Evolutionary conservation across 2,329 filamentous ascomycete species (phyloP).

Genomic region (Colletotrichum limetticola): DNA sequence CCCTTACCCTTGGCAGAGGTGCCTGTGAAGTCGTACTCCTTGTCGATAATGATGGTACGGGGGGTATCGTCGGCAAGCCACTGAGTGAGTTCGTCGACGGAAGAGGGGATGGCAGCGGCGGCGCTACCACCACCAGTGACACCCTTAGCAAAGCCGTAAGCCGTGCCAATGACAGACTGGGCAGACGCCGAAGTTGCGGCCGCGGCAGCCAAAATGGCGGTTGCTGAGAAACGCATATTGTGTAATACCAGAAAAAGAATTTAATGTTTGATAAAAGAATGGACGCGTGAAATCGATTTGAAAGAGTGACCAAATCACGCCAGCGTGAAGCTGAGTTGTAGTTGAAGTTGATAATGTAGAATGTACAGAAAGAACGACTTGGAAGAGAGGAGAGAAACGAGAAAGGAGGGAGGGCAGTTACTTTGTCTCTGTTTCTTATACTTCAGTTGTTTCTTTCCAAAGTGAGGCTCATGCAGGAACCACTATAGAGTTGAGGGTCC

Average conservation of each 20-base stretch:
- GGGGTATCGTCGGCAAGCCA: constrained; percentile 42
- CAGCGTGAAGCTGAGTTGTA: constrained; percentile 5
- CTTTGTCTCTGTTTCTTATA: not conserved
- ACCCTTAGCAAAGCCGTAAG: constrained; percentile 46
- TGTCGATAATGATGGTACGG: constrained; percentile 40
- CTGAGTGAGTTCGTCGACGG: constrained; percentile 54
- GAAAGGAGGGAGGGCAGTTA: not conserved
- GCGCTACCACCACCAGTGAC: constrained; percentile 64
- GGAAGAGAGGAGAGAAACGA: not conserved
- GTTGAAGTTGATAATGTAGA: not conserved
- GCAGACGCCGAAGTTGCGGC: constrained; percentile 39
- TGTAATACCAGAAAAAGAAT: not conserved
- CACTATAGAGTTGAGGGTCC: no score
- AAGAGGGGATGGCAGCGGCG: constrained; percentile 53
- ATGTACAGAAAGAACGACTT: not conserved
- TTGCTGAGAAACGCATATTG: constrained; percentile 50
- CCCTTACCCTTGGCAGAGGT: constrained; percentile 38
- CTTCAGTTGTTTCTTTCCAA: no score
- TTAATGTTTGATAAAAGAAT: constrained; percentile 3
- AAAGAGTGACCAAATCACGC: constrained; percentile 14
- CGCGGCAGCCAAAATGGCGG: constrained; percentile 22
- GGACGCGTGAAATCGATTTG: constrained; percentile 14
- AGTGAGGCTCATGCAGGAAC: no score
- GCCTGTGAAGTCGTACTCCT: constrained; percentile 43
- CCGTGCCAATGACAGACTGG: constrained; percentile 41